Evolutionary conservation across 768 basidiomycete species (phyloP).

Genomic region (Tubosaeta sp.): DNA sequence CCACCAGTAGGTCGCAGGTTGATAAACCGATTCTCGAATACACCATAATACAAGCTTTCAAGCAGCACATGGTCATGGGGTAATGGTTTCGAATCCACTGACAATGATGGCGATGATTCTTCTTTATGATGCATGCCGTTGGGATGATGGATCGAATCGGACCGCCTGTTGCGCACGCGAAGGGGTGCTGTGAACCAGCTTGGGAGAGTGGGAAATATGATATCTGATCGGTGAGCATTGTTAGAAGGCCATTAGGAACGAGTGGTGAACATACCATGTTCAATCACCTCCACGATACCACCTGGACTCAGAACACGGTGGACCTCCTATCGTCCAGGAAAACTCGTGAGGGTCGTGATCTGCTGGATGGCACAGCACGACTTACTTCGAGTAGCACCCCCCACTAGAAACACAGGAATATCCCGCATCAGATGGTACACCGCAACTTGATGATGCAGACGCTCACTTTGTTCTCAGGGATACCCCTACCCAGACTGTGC

Average conservation of each 20-base stretch:
- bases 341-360: background rate
- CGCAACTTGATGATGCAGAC: background rate
- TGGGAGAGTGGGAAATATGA: constrained; percentile 71
- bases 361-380: background rate
- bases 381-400: constrained; percentile 59
- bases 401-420: constrained; percentile 44
- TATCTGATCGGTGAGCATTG: constrained; percentile 41
- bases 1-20: constrained; percentile 65
- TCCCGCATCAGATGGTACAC: constrained; percentile 1
- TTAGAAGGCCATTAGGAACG: background rate
- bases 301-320: constrained; percentile 65
- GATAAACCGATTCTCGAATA: constrained; percentile 69
- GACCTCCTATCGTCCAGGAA: constrained; percentile 51
- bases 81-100: constrained; percentile 34
- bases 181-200: constrained; percentile 75
- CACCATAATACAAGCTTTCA: constrained; percentile 60
- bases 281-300: constrained; percentile 66
- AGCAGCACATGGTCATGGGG: constrained; percentile 67
- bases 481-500: constrained; percentile 56
- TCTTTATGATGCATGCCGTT: constrained; percentile 39
- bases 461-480: constrained; percentile 70
- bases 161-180: constrained; percentile 45
- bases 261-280: constrained; percentile 52
- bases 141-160: constrained; percentile 49
- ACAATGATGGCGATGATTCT: constrained; percentile 27